Conservation (phyloP, 305 asterid genomes). For the Fraxinus ornus region DNA sequence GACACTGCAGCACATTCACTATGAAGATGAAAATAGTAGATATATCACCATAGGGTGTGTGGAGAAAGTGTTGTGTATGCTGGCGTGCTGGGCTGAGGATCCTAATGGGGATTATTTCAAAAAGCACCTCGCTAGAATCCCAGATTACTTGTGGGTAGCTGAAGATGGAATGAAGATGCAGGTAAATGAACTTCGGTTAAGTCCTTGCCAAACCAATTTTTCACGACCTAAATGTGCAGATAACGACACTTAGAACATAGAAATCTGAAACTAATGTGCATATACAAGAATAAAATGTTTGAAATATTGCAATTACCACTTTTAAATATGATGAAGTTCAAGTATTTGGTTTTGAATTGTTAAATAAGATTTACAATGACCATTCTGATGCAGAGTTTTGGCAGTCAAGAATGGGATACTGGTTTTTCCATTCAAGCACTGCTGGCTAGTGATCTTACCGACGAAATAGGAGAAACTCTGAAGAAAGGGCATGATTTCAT, state of each 20-base stretch:
- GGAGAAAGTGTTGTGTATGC: conserved; percentile 17
- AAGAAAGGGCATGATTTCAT: conserved; percentile 62
- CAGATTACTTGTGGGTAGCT: conserved; percentile 25
- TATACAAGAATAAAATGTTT: neutral
- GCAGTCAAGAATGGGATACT: conserved; percentile 79
- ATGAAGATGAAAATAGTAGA: conserved; percentile 25
- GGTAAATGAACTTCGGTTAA: neutral
- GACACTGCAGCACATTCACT: conserved; percentile 21
- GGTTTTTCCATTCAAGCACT: conserved; percentile 77
- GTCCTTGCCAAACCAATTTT: neutral
- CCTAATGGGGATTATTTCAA: conserved; percentile 6
- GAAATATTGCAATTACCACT: neutral
- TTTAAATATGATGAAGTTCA: neutral
- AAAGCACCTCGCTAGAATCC: conserved; percentile 6
- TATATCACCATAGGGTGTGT: conserved; percentile 21
- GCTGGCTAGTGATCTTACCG: conserved; percentile 55
- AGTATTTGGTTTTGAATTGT: neutral
- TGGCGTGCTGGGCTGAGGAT: conserved; percentile 24
- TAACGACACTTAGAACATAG: neutral
- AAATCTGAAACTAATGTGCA: neutral
- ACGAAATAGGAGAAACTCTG: conserved; percentile 54
- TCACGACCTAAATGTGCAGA: neutral
- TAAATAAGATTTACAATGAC: neutral
- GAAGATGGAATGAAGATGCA: conserved; percentile 33
- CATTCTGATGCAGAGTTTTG: conserved; percentile 5